These are phyloP conservation scores for Ciborinia camelliae DNA, from an alignment of 2,329 filamentous ascomycete species.

Conservation along the genomic window DNA sequence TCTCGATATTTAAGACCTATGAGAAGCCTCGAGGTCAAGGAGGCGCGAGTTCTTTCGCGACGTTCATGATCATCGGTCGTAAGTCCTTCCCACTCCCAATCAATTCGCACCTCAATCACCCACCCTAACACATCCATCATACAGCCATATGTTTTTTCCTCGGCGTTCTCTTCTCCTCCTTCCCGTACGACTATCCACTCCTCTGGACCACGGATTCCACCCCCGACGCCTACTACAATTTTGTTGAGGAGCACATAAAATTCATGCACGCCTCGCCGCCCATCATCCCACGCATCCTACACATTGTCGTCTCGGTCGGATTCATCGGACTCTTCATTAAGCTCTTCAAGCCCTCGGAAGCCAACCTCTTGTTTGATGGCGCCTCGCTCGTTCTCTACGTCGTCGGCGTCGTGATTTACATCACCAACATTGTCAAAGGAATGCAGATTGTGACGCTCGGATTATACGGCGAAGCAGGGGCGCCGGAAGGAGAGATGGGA, in stretches of 20 bases:
- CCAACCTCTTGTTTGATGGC: constrained; percentile 92
- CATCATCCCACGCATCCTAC: constrained; percentile 86
- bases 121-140: not conserved
- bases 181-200: constrained; percentile 77
- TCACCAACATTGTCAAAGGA: constrained; percentile 95
- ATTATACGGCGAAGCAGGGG: constrained; percentile 45
- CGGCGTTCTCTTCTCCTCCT: constrained; percentile 78
- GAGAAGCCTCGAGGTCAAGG: constrained; percentile 36
- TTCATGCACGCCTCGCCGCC: constrained; percentile 90
- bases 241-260: constrained; percentile 84
- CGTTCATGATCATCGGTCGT: constrained; percentile 96
- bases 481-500: constrained; percentile 56
- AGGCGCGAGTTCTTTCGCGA: constrained; percentile 74
- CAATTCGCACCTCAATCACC: not conserved
- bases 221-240: constrained; percentile 68
- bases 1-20: constrained; percentile 37
- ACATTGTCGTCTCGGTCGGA: constrained; percentile 86
- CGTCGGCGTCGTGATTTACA: constrained; percentile 87
- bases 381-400: constrained; percentile 69
- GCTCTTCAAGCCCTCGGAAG: constrained; percentile 88
- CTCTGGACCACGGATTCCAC: constrained; percentile 71
- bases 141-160: constrained; percentile 93
- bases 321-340: constrained; percentile 89
- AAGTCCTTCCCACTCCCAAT: constrained; percentile 41
- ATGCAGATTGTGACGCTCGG: constrained; percentile 77